phyloP scores from a whole-genome alignment of 306 rosid genomes.

The Vigna nakashimae region DNA sequence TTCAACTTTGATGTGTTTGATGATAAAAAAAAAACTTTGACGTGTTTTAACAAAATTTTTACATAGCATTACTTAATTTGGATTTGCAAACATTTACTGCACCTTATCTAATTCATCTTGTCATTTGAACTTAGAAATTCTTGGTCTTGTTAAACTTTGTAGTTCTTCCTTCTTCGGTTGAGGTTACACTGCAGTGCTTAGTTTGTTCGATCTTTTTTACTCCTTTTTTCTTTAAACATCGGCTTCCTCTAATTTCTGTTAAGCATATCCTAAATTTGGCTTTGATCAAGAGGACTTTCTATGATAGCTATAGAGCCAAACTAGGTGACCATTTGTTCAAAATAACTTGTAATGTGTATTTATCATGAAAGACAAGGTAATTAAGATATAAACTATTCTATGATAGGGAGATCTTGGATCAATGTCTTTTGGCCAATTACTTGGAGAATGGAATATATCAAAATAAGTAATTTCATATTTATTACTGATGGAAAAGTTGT shows the following conservation, averaged over 20 bases:
- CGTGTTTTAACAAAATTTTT: neutral
- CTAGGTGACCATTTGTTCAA: slow-evolving; percentile 22
- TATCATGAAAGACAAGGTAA: neutral
- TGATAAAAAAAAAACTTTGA: neutral
- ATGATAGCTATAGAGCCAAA: slow-evolving; percentile 14
- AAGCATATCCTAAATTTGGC: neutral
- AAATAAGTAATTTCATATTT: slow-evolving; percentile 16
- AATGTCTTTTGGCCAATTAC: neutral
- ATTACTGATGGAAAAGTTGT: slow-evolving; percentile 9
- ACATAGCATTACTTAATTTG: neutral
- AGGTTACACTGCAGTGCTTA: neutral
- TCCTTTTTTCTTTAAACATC: neutral
- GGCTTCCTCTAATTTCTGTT: neutral
- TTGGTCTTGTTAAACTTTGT: neutral
- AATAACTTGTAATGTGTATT: neutral
- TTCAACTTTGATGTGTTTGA: neutral
- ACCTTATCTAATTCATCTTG: neutral
- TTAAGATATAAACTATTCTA: neutral
- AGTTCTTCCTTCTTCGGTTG: slow-evolving; percentile 9
- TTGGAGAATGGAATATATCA: slow-evolving; percentile 8
- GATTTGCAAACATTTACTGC: neutral
- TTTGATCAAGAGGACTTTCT: neutral
- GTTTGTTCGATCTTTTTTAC: neutral
- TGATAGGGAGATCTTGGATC: slow-evolving; percentile 14
- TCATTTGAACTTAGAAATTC: neutral